phyloP scores from a whole-genome alignment of 2,329 filamentous ascomycete genomes.

The Hymenoscyphus salicellus region DNA sequence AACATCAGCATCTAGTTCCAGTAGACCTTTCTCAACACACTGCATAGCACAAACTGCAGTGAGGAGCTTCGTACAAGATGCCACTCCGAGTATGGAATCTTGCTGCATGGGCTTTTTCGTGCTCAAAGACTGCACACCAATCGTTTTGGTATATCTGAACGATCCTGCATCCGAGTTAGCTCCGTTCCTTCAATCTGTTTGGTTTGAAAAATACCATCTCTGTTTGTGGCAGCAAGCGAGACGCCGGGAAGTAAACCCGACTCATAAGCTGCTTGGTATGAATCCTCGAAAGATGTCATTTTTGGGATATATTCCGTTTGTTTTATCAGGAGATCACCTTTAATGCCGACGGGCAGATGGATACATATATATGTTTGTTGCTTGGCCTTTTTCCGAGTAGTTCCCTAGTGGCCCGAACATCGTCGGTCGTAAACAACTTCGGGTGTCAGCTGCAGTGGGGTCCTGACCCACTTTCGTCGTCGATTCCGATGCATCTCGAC shows the following conservation, averaged over 20 bases:
- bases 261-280: neutral
- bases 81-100: slow-evolving; percentile 47
- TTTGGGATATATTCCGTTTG: neutral
- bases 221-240: neutral
- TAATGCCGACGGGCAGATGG: no score
- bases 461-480: no score
- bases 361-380: no score
- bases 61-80: slow-evolving; percentile 57
- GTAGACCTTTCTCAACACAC: slow-evolving; percentile 50
- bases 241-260: neutral
- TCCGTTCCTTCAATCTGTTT: no score
- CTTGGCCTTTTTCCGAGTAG: no score
- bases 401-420: no score
- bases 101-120: slow-evolving; percentile 52
- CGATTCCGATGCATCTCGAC: no score
- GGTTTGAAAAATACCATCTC: neutral
- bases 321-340: no score
- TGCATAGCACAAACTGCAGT: slow-evolving; percentile 53
- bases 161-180: slow-evolving; percentile 27
- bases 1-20: slow-evolving; percentile 47
- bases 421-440: no score
- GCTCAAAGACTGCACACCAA: slow-evolving; percentile 38
- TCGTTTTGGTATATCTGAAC: slow-evolving; percentile 37
- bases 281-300: neutral
- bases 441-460: no score